phyloP scores from a whole-genome alignment of 345 rosid genomes.

The Eucalyptus globulus region DNA sequence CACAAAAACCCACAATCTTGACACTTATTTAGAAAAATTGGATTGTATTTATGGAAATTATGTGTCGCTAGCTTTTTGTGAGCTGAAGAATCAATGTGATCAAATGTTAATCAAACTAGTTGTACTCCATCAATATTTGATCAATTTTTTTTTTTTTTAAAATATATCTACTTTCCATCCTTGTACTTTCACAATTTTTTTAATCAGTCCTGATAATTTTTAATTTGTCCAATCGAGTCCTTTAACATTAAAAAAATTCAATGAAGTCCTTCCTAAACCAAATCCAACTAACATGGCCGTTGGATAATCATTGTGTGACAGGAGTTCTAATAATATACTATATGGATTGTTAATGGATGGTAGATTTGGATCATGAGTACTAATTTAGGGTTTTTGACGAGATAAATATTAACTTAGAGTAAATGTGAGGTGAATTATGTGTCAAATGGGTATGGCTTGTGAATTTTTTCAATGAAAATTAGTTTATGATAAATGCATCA shows the following conservation, averaged over 20 bases:
- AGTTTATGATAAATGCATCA: background rate
- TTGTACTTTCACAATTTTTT: background rate
- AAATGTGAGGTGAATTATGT: background rate
- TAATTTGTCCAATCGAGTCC: rapidly evolving
- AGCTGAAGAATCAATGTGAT: background rate
- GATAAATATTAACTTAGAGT: background rate
- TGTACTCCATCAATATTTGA: background rate
- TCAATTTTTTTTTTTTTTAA: background rate
- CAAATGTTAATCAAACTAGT: background rate
- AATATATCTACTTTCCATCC: rapidly evolving
- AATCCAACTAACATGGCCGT: background rate
- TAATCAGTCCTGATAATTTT: rapidly evolving
- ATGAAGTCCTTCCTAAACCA: background rate
- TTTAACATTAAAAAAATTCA: background rate
- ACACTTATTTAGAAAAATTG: rapidly evolving
- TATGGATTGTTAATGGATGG: background rate
- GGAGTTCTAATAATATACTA: background rate
- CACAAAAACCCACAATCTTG: background rate
- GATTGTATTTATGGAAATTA: background rate
- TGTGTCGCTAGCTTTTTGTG: background rate
- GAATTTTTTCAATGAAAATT: background rate
- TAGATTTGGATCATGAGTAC: background rate
- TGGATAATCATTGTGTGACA: background rate
- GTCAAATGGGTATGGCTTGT: rapidly evolving
- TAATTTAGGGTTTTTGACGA: rapidly evolving